Base-by-base conservation (phyloP, 192 early-diverging fungal genomes). In the Paraglomus brasilianum region DNA sequence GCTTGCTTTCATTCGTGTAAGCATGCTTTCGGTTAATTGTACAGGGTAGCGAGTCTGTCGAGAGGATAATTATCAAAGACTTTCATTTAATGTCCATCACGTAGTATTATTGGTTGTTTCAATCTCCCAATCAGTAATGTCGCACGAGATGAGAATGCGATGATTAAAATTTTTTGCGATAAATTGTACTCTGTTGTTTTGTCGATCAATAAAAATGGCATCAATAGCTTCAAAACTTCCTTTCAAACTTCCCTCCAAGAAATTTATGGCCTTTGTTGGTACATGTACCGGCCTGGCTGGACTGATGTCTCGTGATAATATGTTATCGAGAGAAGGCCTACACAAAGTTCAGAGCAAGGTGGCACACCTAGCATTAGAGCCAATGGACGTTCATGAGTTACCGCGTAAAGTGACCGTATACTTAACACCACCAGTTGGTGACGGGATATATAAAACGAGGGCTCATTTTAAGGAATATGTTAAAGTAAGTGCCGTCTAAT, bases 401-500 rank as follows among this genome's bases (percentile, higher is more conserved):
- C 78, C 78, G 19, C 72, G 75, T 39, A 80, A 76, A 44, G 78
- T 80, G 39, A 80, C 75, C 1, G 75, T 80, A 9, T 80, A 76
- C 22, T 62, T 80, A 7, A 75, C 73, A 13, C 68, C 75, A 9
- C 78, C 78, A 19, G 68, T 72, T 22, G 75, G 78, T 13, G 78
- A 80, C 63, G 78, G 75, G 8, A 74, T 80, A 39, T 70, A 76
- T 62, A 80, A 80, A 50, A 75, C 78, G n/a, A 75, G 75, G 17
- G 66, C 74, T 41, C 76, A 80, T 48, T 80, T 80, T 56, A 72
- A 73, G 44, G 66, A 72, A 36, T 80, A 73, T 62, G 71, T 80
- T 59, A 77, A 76, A 75, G 78, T 80, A 76, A 9, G 7, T 14
- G 6, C 45, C 5, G 6, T 3, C 19, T 56, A 56, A 11, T 5